Evolutionary conservation across 306 rosid genomes (phyloP).

Genomic region (Pyrus communis): DNA sequence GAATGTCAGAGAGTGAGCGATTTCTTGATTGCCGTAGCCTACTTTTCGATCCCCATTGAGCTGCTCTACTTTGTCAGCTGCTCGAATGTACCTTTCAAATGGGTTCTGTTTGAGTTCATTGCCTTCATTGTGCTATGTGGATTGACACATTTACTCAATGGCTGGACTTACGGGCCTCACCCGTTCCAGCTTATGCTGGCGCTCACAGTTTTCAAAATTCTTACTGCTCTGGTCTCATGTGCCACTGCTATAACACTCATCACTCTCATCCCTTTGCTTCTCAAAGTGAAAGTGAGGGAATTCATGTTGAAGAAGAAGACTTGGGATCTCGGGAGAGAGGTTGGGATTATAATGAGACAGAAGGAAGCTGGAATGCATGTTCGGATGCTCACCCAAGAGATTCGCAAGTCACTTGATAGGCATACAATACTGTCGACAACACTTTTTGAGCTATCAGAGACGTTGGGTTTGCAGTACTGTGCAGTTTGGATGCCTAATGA

Average conservation of each 20-base stretch:
- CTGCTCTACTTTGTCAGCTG: conserved; percentile 91
- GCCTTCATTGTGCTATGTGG: conserved; percentile 96
- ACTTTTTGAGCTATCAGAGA: conserved; percentile 82
- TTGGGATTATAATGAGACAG: conserved; percentile 79
- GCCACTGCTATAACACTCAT: conserved; percentile 95
- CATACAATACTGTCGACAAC: conserved; percentile 84
- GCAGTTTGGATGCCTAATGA: conserved; percentile 99
- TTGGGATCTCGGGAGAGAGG: conserved; percentile 97
- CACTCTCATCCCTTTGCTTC: conserved; percentile 91
- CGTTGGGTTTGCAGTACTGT: conserved; percentile 85
- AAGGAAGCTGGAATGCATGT: conserved; percentile 86
- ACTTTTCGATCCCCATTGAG: conserved; percentile 94
- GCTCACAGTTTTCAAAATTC: conserved; percentile 85
- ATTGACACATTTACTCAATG: conserved; percentile 87
- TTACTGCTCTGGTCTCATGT: conserved; percentile 94
- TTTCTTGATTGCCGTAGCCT: conserved; percentile 97
- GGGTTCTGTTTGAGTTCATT: conserved; percentile 93
- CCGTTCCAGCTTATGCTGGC: conserved; percentile 97
- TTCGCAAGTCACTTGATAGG: conserved; percentile 88
- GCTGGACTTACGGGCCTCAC: conserved; percentile 99
- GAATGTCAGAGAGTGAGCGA: conserved; percentile 95
- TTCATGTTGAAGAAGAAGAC: conserved; percentile 97
- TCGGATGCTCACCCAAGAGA: conserved; percentile 97
- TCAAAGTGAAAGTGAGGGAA: conserved; percentile 96
- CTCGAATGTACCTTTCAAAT: conserved; percentile 96